These are phyloP conservation scores for Aristolochia contorta DNA, from an alignment of 164 flowering plant genomes.

Conservation along the genomic window DNA sequence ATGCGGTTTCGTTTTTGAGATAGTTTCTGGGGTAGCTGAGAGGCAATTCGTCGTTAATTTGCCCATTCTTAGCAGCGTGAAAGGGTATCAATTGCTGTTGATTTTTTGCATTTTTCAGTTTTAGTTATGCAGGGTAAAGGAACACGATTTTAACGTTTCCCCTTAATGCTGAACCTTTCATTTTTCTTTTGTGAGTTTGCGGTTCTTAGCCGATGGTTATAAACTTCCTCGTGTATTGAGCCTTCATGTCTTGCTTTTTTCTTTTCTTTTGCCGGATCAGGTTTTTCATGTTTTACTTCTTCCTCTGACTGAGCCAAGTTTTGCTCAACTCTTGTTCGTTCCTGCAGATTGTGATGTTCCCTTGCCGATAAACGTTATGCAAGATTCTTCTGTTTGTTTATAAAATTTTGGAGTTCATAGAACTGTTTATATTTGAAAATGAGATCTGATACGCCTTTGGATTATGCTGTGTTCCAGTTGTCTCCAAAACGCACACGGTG, in stretches of 20 bases:
- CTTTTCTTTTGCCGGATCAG: not conserved
- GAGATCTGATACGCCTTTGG: slow-evolving; percentile 50
- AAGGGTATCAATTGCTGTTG: too few species aligned
- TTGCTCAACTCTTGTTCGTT: not conserved
- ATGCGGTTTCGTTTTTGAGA: too few species aligned
- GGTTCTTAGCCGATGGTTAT: too few species aligned
- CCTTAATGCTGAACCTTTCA: too few species aligned
- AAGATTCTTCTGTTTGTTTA: not conserved
- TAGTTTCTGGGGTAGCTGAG: too few species aligned
- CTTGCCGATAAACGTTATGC: not conserved
- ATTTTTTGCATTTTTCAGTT: too few species aligned
- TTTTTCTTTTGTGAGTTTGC: too few species aligned
- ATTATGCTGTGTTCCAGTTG: slow-evolving; percentile 69
- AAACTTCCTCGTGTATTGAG: too few species aligned
- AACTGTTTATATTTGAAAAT: not conserved
- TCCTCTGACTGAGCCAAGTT: not conserved
- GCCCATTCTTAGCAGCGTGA: too few species aligned
- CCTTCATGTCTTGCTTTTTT: not conserved
- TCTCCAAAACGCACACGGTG: slow-evolving; percentile 79
- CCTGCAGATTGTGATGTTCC: not conserved
- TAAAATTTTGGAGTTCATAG: not conserved
- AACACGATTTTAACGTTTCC: too few species aligned
- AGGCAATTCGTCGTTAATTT: too few species aligned
- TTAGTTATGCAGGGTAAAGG: too few species aligned
- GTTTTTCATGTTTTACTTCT: not conserved